Evolutionary conservation across 768 basidiomycete genomes (phyloP), one percentile per base, ranked within the genome.

Genomic region (Kwoniella sp.): DNA sequence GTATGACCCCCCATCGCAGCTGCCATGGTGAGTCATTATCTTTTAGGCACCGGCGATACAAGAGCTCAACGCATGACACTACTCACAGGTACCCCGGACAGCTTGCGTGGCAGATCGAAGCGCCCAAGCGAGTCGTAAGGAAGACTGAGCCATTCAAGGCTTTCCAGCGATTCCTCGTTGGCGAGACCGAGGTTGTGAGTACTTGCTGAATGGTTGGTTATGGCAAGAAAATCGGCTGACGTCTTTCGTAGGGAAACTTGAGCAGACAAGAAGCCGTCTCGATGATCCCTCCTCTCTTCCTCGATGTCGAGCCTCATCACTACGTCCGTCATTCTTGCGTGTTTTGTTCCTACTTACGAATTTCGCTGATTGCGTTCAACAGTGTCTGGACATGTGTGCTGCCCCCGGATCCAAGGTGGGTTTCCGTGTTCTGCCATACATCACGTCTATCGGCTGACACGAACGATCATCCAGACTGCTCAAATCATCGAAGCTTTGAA

Each of bases 261-360:
- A 95, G 93, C 12, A 84, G 96, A 23, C 94, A 97, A 80, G 96
- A 99, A 81, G 93, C 92, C 20, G 96, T 99, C 63, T 95, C 92
- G 78, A 99, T 99, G 96, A 84, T 99, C n/a, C 96, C 96, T 4
- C 95, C 96, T 0, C 85, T 99, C 1, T 88, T 98, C 71, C 86
- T 99, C 34, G 91, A 93, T 61, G 92, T 98, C n/a, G 84, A 91
- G 74, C 92, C 96, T 0, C 90, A 96, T 77, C 95, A 98, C 79
- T 88, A 75, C 56, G 85, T 82, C 11, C 48, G 78, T 74, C 23
- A 3, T 13, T 31, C 22, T 25, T 31, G n/a, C 26, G 4, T 13
- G 2, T 20, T 5, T 31, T 30, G 22, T 53, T 5, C 1, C 25
- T 47, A 23, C 13, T 5, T 28, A 47, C 25, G 61, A 5, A 20